Evolutionary conservation across 1,284 basidiomycete genomes (phyloP), one percentile per base, ranked within the genome.

Genomic region (Cryptococcus floricola): DNA sequence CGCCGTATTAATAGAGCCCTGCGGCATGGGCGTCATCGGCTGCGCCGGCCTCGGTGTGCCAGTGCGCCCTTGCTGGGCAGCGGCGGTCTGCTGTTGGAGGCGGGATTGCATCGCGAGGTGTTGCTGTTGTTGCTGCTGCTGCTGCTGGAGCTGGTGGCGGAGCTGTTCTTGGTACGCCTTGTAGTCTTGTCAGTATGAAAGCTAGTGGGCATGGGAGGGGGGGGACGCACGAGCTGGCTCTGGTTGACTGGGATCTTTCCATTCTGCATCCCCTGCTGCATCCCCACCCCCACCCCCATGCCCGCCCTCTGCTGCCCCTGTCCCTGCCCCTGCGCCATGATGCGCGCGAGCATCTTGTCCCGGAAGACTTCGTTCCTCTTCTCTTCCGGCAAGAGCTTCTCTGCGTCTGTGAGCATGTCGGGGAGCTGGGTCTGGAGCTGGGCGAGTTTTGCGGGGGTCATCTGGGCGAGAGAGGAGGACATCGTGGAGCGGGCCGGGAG

Each of bases 351-450:
- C 57, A 65, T 56, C 52, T 58, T 63, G 12, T 45, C 41, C 13
- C 53, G 37, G 18, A 67, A 50, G 12, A 65, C 28, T 19, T 59
- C 54, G 19, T 56, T 54, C 28, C 57, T 45, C 46, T 60, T 57
- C 13, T 62, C 57, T 4, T 64, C 61, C 3, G 71, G 69, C 12
- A 74, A 51, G 19, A 55, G 48, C 45, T 54, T 58, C 54, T 74
- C 71, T 9, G 55, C 61, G 1, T 65, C 60, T 5, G 59, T 61
- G n/a, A 74, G 61, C 31, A 72, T 31, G 39, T 61, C 38, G 8
- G 68, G 67, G 39, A 63, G 57, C 34, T 59, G 56, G 3, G 18
- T 23, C 43, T 62, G 59, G 3, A 62, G 53, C 37, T 52, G 56
- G 19, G 27, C 34, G 19, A 60, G 46, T 47, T 56, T 54, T 34